A percentile compares a stretch with the other conserved stretches of the same genome.
These are phyloP conservation scores for Trichoderma brevicompactum DNA, from an alignment of 2,329 filamentous ascomycete genomes.

Conservation along the genomic window DNA sequence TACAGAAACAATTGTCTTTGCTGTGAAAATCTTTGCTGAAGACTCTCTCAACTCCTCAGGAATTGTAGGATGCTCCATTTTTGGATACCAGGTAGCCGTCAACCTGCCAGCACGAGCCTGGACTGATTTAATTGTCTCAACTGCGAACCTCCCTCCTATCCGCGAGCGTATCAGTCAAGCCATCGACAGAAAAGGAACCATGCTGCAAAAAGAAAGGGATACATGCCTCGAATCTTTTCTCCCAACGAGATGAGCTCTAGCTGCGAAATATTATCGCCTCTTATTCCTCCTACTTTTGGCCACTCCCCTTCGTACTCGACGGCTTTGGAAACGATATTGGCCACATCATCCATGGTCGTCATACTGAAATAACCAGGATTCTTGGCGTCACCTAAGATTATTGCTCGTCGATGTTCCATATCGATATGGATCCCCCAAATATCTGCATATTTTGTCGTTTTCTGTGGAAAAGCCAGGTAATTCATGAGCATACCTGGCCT, in stretches of 20 bases:
- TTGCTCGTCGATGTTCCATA: constrained; percentile 45
- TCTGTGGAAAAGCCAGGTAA: constrained; percentile 56
- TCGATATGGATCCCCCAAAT: constrained; percentile 45
- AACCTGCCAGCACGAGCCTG: constrained; percentile 3
- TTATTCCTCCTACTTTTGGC: constrained; percentile 49
- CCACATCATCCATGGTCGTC: constrained; percentile 50
- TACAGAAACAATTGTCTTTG: constrained; percentile 2
- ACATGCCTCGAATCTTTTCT: constrained; percentile 46
- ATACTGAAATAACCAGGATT: constrained; percentile 43
- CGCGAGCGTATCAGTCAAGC: neutral
- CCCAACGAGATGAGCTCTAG: constrained; percentile 46
- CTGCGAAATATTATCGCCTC: constrained; percentile 43
- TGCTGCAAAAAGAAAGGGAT: neutral
- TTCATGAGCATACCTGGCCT: constrained; percentile 58
- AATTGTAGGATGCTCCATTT: constrained; percentile 29
- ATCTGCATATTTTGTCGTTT: constrained; percentile 49
- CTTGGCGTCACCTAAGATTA: constrained; percentile 46
- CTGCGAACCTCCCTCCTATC: constrained; percentile 32
- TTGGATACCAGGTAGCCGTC: constrained; percentile 35
- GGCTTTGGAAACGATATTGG: constrained; percentile 44
- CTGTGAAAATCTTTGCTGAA: neutral
- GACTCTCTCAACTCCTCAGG: constrained; percentile 35
- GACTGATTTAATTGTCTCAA: neutral
- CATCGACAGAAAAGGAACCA: too few species aligned
- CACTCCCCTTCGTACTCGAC: constrained; percentile 50